phyloP scores from a whole-genome alignment of 129 eudicot genomes.

The Heracleum sosnowskyi region DNA sequence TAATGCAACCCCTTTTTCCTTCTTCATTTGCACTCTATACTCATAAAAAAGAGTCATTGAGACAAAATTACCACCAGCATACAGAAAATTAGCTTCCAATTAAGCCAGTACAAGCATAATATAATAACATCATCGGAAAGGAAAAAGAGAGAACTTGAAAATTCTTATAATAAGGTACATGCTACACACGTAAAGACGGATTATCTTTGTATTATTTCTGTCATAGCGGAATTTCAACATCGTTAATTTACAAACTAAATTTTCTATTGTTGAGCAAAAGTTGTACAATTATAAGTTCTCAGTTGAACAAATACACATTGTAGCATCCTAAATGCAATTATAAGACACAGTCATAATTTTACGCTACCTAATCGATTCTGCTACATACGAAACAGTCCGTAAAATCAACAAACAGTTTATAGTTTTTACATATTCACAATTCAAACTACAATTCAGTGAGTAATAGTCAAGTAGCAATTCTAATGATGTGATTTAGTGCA shows the following conservation, averaged over 20 bases:
- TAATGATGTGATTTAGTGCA: background rate
- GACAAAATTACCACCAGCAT: background rate
- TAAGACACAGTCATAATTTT: no score
- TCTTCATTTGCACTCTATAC: constrained; percentile 18
- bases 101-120: background rate
- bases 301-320: background rate
- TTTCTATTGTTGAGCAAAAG: no score
- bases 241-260: no score
- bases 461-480: background rate
- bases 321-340: background rate
- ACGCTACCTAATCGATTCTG: background rate
- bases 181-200: background rate
- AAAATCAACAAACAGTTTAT: background rate
- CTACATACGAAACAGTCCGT: background rate
- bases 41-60: background rate
- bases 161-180: no score
- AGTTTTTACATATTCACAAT: background rate
- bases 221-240: background rate
- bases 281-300: no score
- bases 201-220: background rate
- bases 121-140: background rate
- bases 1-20: constrained; percentile 42
- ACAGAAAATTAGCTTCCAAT: background rate
- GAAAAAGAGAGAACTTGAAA: no score
- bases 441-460: background rate